Evolutionary conservation across 352 stramenopile genomes (phyloP), one percentile per base, ranked within the genome.

Genomic region (Halophytophthora batemanensis): DNA sequence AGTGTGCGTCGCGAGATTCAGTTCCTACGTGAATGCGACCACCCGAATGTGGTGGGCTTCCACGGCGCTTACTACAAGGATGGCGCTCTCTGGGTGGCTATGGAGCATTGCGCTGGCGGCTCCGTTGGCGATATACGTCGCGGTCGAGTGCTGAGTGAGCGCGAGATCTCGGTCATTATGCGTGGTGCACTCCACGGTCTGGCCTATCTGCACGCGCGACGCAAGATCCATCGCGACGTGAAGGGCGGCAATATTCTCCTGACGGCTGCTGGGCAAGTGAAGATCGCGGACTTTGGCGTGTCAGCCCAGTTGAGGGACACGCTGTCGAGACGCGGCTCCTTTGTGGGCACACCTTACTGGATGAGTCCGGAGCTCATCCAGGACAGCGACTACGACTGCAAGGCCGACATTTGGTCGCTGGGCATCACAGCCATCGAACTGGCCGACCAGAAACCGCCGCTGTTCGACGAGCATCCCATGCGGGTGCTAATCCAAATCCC

Each of bases 201-300:
- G 18, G 82, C 74, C 12, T 94, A 96, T 54, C 59, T 97, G 40
- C 86, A 97, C 55, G 68, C 65, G 2, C 79, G 86, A 56, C 85
- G 81, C 41, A 93, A 91, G 43, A 84, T 96, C 54, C 96, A 98
- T 71, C 71, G 94, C 31, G 96, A 98, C 71, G 95, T 98, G 39
- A 87, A 88, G 64, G 75, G 91, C 36, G 95, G 93, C 29, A 99
- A 98, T 60, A 96, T 99, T 39, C 62, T 99, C n/a, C 74, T 99
- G 8, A 98, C 92, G 6, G 65, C 67, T 17, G 70, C 89, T 23
- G 95, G 93, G 1, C 66, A 93, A 59, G 94, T 98, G 53, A 99
- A 99, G 66, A 85, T 99, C 28, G 90, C 91, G 2, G 90, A 97
- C 75, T 98, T 98, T 81, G 86, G 86, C 8, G 82, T 94, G 11